These are phyloP conservation scores for Aspergillus leporis DNA, from an alignment of 495 filamentous ascomycete genomes.

Conservation along the genomic window DNA sequence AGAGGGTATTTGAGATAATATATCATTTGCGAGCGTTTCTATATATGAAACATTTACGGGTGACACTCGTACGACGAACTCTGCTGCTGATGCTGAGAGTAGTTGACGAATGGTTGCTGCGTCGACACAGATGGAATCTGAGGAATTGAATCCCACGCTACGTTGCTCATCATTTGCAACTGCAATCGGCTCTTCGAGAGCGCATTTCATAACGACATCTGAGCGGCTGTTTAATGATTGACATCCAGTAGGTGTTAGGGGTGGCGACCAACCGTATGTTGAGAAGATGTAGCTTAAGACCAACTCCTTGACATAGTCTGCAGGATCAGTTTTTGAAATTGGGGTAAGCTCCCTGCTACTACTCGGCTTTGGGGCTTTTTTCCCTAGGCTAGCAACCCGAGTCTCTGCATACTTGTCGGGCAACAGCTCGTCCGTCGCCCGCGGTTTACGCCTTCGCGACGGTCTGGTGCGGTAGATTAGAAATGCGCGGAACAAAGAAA, in stretches of 20 bases:
- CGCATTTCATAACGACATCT: background rate
- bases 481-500: background rate
- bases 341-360: background rate
- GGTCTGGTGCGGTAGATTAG: background rate
- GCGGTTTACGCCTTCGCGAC: background rate
- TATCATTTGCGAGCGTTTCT: background rate
- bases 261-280: background rate
- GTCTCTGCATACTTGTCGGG: background rate
- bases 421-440: slow-evolving; percentile 1
- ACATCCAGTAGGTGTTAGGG: background rate
- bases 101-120: background rate
- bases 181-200: background rate
- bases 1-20: background rate
- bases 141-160: background rate
- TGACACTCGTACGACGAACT: background rate
- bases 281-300: background rate
- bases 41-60: background rate
- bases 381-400: background rate
- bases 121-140: background rate
- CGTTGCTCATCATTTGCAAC: background rate
- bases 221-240: background rate
- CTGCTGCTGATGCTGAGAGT: background rate
- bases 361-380: background rate
- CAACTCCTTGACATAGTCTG: background rate
- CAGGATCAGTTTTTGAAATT: background rate